Evolutionary conservation across 1,284 basidiomycete genomes (phyloP).

Genomic region (Ceratobasidium papillatum): DNA sequence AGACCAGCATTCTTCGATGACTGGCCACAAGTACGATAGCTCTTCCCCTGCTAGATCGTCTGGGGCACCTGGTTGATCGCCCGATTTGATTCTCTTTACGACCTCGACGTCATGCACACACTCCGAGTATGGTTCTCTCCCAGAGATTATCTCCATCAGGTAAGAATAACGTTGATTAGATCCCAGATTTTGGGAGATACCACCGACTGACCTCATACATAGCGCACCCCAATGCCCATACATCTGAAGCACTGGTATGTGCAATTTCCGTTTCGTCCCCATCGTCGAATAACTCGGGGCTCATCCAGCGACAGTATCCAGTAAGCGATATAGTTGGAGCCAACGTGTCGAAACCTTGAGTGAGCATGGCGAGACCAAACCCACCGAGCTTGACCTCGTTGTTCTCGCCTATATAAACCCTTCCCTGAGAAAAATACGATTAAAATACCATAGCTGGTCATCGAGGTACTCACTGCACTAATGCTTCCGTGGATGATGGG

Average conservation of each 20-base stretch:
- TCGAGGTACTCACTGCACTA: not conserved
- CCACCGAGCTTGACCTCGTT: not conserved
- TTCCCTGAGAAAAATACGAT: not conserved
- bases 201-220: not conserved
- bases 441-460: not conserved
- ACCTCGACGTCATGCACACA: not conserved
- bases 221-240: slow-evolving; percentile 1
- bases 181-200: too few species aligned
- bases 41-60: not conserved
- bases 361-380: not conserved
- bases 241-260: not conserved
- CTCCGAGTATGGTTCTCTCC: not conserved
- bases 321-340: not conserved
- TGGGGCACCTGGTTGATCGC: not conserved
- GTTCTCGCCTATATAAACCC: not conserved
- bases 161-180: too few species aligned
- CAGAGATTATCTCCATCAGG: not conserved
- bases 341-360: not conserved
- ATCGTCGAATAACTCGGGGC: not conserved
- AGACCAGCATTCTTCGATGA: not conserved
- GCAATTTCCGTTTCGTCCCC: not conserved
- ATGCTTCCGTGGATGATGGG: not conserved
- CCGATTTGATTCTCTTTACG: not conserved
- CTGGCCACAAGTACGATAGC: not conserved
- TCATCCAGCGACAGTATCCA: not conserved